Evolutionary conservation across 495 filamentous ascomycete genomes (phyloP).

Genomic region (Parmelia sp.): DNA sequence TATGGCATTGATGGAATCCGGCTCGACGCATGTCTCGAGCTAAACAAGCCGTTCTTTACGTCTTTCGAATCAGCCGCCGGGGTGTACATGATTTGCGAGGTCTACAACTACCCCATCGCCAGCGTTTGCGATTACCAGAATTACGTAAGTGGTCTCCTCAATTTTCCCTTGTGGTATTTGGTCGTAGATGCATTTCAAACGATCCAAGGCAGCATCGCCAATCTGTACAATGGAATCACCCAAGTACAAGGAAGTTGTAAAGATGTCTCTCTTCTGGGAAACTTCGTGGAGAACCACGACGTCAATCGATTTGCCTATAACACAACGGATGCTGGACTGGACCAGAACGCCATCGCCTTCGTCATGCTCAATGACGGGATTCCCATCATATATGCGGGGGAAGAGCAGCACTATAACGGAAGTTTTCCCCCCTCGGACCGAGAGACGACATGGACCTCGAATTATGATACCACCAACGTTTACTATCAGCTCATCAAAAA

Average conservation of each 20-base stretch:
- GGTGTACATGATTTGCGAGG: slow-evolving; percentile 20
- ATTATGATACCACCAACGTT: slow-evolving; percentile 51
- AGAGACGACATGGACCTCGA: slow-evolving; percentile 66
- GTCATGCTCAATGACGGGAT: slow-evolving; percentile 65
- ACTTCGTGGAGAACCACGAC: slow-evolving; percentile 79
- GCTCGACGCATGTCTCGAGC: slow-evolving; percentile 69
- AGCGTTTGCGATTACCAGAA: slow-evolving; percentile 62
- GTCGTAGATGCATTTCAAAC: slow-evolving; percentile 58
- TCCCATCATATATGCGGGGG: slow-evolving; percentile 61
- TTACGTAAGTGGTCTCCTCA: slow-evolving; percentile 55
- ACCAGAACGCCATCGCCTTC: slow-evolving; percentile 65
- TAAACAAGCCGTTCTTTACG: slow-evolving; percentile 49
- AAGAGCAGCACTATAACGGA: slow-evolving; percentile 66
- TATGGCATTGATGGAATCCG: slow-evolving; percentile 77
- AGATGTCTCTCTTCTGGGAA: slow-evolving; percentile 61
- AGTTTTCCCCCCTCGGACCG: slow-evolving; percentile 56
- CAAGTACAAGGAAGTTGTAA: slow-evolving; percentile 48
- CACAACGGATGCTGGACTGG: slow-evolving; percentile 45
- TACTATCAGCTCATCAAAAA: slow-evolving; percentile 52
- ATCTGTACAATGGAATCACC: slow-evolving; percentile 54
- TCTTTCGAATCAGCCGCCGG: background rate
- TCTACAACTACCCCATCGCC: slow-evolving; percentile 53
- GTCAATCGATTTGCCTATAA: slow-evolving; percentile 57
- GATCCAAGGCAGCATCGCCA: slow-evolving; percentile 50
- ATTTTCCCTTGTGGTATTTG: slow-evolving; percentile 65